phyloP scores from a whole-genome alignment of 768 basidiomycete genomes.

The Leucosporidium creatinivorum region DNA sequence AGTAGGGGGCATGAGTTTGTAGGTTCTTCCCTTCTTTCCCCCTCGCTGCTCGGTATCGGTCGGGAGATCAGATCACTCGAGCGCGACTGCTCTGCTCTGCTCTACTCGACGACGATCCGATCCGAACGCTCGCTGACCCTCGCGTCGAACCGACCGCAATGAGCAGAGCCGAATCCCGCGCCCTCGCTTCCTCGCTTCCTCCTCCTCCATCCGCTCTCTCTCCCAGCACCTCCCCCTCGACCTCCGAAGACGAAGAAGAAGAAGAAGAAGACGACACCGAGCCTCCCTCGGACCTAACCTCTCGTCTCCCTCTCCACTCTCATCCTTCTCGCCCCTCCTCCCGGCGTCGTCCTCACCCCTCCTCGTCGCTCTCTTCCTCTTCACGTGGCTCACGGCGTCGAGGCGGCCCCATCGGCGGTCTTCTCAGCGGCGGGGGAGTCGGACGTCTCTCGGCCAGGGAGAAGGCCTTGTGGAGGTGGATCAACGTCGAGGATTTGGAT shows the following conservation, averaged over 20 bases:
- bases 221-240: neutral
- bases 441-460: slow-evolving; percentile 48
- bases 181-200: slow-evolving; percentile 13
- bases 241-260: slow-evolving; percentile 6
- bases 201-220: slow-evolving; percentile 14
- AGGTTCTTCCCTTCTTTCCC: neutral
- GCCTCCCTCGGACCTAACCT: slow-evolving; percentile 27
- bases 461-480: slow-evolving; percentile 95
- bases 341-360: neutral
- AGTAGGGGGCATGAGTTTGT: neutral
- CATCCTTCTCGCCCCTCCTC: neutral
- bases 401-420: slow-evolving; percentile 7
- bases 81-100: no score
- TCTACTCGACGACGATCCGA: no score
- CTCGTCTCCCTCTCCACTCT: slow-evolving; percentile 10
- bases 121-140: neutral
- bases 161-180: neutral
- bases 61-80: no score
- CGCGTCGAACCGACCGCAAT: no score
- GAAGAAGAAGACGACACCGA: slow-evolving; percentile 24
- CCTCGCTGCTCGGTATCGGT: neutral
- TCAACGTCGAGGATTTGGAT: slow-evolving; percentile 96
- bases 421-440: neutral
- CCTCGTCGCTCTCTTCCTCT: neutral
- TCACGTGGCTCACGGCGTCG: neutral